Evolutionary conservation across 2,329 filamentous ascomycete genomes (phyloP), one percentile per base, ranked within the genome.

Genomic region (Cryphonectria carpinicola): DNA sequence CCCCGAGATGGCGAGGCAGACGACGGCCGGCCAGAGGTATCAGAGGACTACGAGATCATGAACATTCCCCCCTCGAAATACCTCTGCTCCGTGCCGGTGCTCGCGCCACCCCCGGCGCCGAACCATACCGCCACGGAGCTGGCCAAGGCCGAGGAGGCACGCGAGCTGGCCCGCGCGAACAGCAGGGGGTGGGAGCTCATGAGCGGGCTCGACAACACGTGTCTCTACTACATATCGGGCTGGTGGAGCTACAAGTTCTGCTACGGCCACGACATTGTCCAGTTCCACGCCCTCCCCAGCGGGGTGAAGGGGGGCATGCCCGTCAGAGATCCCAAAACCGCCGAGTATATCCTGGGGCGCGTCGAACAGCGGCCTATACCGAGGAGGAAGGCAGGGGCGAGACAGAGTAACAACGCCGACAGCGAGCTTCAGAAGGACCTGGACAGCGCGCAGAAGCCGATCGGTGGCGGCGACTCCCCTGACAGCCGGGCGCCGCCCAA

Each of bases 221-320:
- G 95, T 80, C 88, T 98, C 73, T 97, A 95, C 83, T 89, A 86
- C 74, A 83, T 94, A 74, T 92, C 90, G 0, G 95, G 95, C 0
- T 98, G 95, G 95, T 98, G 95, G 95, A 96, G 92, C 78, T 98
- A 98, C 81, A 92, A 91, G 76, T 97, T 97, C 80, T 98, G 95
- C 84, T 96, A 97, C 82, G 93, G 93, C 78, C 87, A 91, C 73
- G 90, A 95, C 73, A 91, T 98, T 73, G 92, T 93, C 77, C 95
- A 98, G 81, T 98, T 97, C 81, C 95, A 98, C 79, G 93, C 94
- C 61, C 83, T 95, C 71, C 88, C 93, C 0, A 89, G 89, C 2
- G 82, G 81, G 25, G 86, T 89, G 61, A 89, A 90, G 71, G 90
- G 90, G 3, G 88, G 92, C 14, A 91, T 93, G 35, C 95, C 95